Evolutionary conservation across 106 monocot species (phyloP).

Genomic region (Platanthera guangdongensis): DNA sequence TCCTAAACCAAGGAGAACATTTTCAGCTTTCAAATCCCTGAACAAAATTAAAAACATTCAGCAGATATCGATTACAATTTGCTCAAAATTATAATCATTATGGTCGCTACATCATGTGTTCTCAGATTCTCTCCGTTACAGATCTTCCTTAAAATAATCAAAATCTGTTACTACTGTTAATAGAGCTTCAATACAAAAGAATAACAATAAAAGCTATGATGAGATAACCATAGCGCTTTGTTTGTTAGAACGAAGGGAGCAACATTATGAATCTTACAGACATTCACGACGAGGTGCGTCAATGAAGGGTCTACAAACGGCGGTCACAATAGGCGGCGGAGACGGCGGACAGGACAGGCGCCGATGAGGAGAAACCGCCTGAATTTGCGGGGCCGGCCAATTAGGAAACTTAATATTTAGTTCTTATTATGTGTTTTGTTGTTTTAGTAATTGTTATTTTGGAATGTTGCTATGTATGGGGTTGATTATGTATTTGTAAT

Average conservation of each 20-base stretch:
- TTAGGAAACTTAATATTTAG: too few species aligned
- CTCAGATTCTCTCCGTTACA: neutral
- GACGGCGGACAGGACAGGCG: too few species aligned
- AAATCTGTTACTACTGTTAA: neutral
- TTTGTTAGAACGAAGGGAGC: neutral
- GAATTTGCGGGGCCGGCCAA: too few species aligned
- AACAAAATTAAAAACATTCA: slow-evolving; percentile 1
- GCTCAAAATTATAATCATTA: neutral
- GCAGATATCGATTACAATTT: neutral
- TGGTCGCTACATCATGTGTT: neutral
- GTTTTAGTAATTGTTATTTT: too few species aligned
- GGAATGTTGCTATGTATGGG: too few species aligned
- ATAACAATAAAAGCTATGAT: neutral
- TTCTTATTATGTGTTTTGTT: too few species aligned
- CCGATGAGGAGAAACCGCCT: too few species aligned
- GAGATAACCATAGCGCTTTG: neutral
- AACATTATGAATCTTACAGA: neutral
- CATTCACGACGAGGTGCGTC: too few species aligned
- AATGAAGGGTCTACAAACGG: too few species aligned
- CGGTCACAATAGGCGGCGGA: too few species aligned
- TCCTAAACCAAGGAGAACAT: slow-evolving; percentile 83
- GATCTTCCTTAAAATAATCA: neutral
- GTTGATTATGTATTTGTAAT: too few species aligned
- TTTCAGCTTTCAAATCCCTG: slow-evolving; percentile 97
- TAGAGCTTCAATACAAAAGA: neutral